Evolutionary conservation across 345 rosid genomes (phyloP).

Genomic region (Salix suchowensis): DNA sequence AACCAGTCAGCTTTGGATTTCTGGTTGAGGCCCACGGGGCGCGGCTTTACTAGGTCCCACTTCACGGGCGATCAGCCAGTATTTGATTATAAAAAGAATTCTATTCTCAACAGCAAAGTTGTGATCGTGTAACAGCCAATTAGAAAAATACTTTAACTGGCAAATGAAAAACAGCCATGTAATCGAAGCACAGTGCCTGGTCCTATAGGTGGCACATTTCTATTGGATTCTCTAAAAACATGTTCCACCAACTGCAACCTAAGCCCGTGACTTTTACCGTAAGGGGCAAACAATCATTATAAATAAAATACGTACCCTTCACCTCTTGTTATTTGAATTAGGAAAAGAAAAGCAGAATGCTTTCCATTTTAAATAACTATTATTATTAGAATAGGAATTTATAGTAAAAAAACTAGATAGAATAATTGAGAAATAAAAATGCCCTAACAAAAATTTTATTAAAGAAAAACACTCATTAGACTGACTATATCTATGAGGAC

Average conservation of each 20-base stretch:
- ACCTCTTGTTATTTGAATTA: not conserved
- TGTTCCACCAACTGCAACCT: not conserved
- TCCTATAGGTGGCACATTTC: not conserved
- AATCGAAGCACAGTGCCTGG: not conserved
- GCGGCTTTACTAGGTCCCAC: conserved; percentile 41
- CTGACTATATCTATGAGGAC: too few species aligned
- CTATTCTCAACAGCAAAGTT: not conserved
- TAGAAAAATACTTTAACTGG: not conserved
- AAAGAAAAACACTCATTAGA: not conserved
- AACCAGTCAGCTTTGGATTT: conserved; percentile 28
- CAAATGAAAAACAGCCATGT: conserved; percentile 8
- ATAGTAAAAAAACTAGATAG: not conserved
- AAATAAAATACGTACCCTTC: not conserved
- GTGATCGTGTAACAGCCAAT: not conserved
- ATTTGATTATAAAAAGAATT: not conserved
- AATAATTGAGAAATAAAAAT: not conserved
- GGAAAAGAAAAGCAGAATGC: not conserved
- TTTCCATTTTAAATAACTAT: not conserved
- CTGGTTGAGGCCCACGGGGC: conserved; percentile 27
- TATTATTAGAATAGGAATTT: not conserved
- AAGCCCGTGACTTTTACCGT: not conserved
- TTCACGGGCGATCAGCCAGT: conserved; percentile 33
- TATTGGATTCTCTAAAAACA: not conserved
- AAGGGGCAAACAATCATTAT: not conserved
- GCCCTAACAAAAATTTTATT: too few species aligned